Base-by-base conservation (phyloP, 306 rosid species). In the Castanea crenata region DNA sequence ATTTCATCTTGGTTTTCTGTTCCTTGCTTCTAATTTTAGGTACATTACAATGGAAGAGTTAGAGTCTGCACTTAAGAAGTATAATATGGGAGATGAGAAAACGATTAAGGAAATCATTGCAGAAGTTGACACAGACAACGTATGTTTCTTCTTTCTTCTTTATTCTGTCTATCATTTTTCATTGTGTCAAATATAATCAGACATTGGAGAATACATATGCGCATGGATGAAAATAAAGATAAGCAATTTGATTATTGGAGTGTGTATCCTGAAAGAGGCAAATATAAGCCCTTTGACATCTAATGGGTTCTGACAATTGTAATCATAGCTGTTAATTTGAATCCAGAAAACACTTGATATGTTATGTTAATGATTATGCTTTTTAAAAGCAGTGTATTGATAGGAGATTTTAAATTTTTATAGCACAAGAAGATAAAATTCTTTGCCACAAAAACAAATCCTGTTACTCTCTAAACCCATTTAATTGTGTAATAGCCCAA, bases 71-170 rank as follows among this genome's bases (percentile, higher is more conserved):
- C 98, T 95, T 68, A 92, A 82, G 88, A 90, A 89, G 87, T 92
- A 95, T 83, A 95, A 92, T 59, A 92, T 92, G 96, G 98, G 98
- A 7, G 99, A 92, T 74, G 93, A 87, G 84, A 86, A 89, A 80
- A 92, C 97, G n/a, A 91, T 92, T 64, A 92, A 92, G 91, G 98
- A 95, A 83, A 92, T 95, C 86, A 91, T 95, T 54, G 97, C 97
- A 59, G 99, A 92, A 88, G 99, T 90, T 74, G 99, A 95, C 85
- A 89, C 97, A 6, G 97, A 95, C 85, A 76, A 80, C 74, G 97
- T 95, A 91, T 3, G 73, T 79, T 75, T 71, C 70, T 80, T 55
- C 82, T 82, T 74, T 77, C n/a, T 15, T 19, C 41, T 29, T 65
- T 69, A 27, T 38, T 69, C 46, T 35, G 41, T 35, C 9, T 41